These are phyloP conservation scores for Anthracocystis setariae DNA, from an alignment of 1,284 basidiomycete genomes.

Conservation along the genomic window DNA sequence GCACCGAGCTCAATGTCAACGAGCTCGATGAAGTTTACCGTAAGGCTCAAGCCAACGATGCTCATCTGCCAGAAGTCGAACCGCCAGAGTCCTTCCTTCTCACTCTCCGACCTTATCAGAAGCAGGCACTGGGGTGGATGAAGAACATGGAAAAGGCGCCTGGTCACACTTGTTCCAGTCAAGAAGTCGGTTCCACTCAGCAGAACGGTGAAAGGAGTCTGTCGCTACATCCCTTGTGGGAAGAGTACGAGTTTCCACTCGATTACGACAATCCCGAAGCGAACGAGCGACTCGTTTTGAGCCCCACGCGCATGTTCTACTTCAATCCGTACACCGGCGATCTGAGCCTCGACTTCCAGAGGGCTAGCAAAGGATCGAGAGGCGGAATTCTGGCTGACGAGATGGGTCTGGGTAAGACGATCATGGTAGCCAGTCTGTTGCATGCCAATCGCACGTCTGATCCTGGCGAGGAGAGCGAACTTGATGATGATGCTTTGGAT, in stretches of 20 bases:
- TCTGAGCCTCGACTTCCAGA: slow-evolving; percentile 85
- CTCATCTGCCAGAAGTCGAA: slow-evolving; percentile 80
- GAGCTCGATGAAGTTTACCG: slow-evolving; percentile 61
- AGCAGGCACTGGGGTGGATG: slow-evolving; percentile 97
- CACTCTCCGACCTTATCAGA: slow-evolving; percentile 84
- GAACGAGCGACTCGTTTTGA: slow-evolving; percentile 41
- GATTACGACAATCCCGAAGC: slow-evolving; percentile 51
- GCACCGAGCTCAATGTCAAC: slow-evolving; percentile 54
- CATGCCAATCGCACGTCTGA: slow-evolving; percentile 74
- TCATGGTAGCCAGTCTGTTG: slow-evolving; percentile 91
- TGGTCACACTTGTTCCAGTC: slow-evolving; percentile 1
- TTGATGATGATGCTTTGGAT: slow-evolving; percentile 25
- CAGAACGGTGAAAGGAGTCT: slow-evolving; percentile 60
- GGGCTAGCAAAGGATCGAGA: slow-evolving; percentile 79
- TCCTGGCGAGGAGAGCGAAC: slow-evolving; percentile 31
- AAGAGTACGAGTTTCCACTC: slow-evolving; percentile 74
- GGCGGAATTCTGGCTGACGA: slow-evolving; percentile 89
- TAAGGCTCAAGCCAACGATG: slow-evolving; percentile 82
- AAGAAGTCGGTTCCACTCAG: slow-evolving; percentile 2
- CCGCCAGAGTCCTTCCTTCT: slow-evolving; percentile 83
- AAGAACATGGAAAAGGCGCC: slow-evolving; percentile 76
- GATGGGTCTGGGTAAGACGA: slow-evolving; percentile 93
- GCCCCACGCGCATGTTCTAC: slow-evolving; percentile 46
- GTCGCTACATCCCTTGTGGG: slow-evolving; percentile 90
- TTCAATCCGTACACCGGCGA: slow-evolving; percentile 76